These are phyloP conservation scores for Candida wancherniae DNA, from an alignment of 805 yeast genomes.

Conservation along the genomic window DNA sequence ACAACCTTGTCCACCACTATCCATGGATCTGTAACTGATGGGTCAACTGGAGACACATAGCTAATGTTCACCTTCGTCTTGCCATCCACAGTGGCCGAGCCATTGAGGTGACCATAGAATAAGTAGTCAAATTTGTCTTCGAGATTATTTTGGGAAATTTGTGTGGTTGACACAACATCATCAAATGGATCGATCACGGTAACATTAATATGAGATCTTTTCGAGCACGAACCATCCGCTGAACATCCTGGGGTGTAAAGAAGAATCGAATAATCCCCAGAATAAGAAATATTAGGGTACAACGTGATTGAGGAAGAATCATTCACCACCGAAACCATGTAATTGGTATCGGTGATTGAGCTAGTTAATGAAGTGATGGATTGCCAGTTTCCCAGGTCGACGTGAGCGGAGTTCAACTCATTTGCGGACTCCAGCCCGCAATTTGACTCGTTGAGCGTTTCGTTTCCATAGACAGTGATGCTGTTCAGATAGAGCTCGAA, in stretches of 20 bases:
- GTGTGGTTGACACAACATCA: constrained; percentile 34
- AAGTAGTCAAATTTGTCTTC: constrained; percentile 76
- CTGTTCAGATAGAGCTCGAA: constrained; percentile 63
- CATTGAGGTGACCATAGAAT: constrained; percentile 63
- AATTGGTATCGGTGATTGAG: constrained; percentile 26
- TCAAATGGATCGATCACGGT: constrained; percentile 52
- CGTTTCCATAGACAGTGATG: constrained; percentile 66
- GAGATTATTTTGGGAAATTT: constrained; percentile 76
- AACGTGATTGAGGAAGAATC: constrained; percentile 38
- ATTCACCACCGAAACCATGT: constrained; percentile 28
- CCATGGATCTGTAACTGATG: constrained; percentile 27
- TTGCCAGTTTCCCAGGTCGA: constrained; percentile 26
- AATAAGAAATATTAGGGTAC: constrained; percentile 61
- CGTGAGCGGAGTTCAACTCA: constrained; percentile 22
- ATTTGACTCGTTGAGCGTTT: constrained; percentile 61
- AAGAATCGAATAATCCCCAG: constrained; percentile 71
- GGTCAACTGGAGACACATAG: constrained; percentile 20
- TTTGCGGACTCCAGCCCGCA: constrained; percentile 40
- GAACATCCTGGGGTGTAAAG: constrained; percentile 87
- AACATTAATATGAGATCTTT: constrained; percentile 76
- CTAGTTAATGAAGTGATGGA: constrained; percentile 21
- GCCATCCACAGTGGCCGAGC: constrained; percentile 27
- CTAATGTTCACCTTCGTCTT: constrained; percentile 28
- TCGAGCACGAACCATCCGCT: constrained; percentile 58
- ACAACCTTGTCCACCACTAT: constrained; percentile 70